Base-by-base conservation (phyloP, 768 basidiomycete species). In the Mycena olivaceomarginata region DNA sequence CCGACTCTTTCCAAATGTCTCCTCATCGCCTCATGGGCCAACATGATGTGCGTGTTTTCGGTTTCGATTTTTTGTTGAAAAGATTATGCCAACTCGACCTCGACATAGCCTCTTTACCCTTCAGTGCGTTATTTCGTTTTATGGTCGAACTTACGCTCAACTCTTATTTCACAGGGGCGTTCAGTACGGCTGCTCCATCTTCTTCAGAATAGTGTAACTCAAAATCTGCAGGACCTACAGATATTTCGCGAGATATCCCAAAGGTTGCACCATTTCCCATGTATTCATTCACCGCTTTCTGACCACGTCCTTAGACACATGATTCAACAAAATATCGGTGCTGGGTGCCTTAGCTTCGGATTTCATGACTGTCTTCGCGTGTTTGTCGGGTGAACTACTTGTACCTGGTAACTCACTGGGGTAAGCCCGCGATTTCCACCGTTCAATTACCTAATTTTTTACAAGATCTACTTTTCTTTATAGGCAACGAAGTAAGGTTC, bases 351-450 rank as follows among this genome's bases (percentile, higher is more conserved):
- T 43, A 4, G 68, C 68, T 45, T 39, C 57, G n/a, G 68, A 70
- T 48, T 37, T 60, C 22, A 57, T 48, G 9, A 70, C 68, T 15
- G 68, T 70, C 22, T 57, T 60, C 20, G 57, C 68, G 16, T 70
- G 68, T 31, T 39, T 70, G 25, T 59, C 57, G n/a, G 12, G 53
- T 41, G 12, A 43, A 22, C n/a, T 70, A 69, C 56, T 57, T 69
- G 67, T 69, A 69, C 67, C 12, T 59, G 67, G 67, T 69, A 16
- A 56, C 67, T 25, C 67, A 56, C 25, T 69, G 67, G 67, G 66
- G 66, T 51, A 51, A 13, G 48, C 48, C 48, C 48, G 48, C 48
- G 48, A 51, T 51, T 51, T 51, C 16, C 48, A 51, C 48, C 48
- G 48, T 12, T 51, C 18, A 51, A 51, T 51, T 51, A 51, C 48